Percentiles rank a stretch among this genome's conserved stretches.
Conservation (phyloP, 1,139 yeast genomes). For the Sugiyamaella paludigena region DNA sequence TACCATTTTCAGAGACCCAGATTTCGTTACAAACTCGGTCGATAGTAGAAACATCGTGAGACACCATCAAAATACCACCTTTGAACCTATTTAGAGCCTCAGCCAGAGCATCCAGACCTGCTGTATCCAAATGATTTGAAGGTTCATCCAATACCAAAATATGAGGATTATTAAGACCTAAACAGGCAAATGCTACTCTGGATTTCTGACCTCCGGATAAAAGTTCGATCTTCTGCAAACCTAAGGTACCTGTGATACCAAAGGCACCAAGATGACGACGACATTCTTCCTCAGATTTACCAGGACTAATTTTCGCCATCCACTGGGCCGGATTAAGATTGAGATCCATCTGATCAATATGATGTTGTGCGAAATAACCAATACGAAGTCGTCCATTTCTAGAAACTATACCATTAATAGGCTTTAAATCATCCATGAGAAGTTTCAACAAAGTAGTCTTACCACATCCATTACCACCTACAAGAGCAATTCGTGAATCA, state of each 20-base stretch:
- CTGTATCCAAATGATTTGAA: conserved; percentile 96
- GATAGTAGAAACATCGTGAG: conserved; percentile 93
- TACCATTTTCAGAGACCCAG: conserved; percentile 89
- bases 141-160: conserved; percentile 94
- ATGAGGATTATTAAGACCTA: conserved; percentile 90
- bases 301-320: conserved; percentile 90
- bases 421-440: conserved; percentile 72
- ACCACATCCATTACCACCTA: conserved; percentile 99
- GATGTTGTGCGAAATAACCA: conserved; percentile 99
- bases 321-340: conserved; percentile 85
- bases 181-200: conserved; percentile 95
- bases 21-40: conserved; percentile 86
- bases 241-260: conserved; percentile 93
- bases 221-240: conserved; percentile 84
- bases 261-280: conserved; percentile 95
- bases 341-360: conserved; percentile 96
- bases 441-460: conserved; percentile 89
- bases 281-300: conserved; percentile 93
- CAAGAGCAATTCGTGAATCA: conserved; percentile 92
- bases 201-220: conserved; percentile 98
- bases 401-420: conserved; percentile 70
- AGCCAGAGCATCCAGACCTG: conserved; percentile 93
- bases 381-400: conserved; percentile 84
- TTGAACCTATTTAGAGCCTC: conserved; percentile 83
- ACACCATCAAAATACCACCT: conserved; percentile 97